Evolutionary conservation across 2,329 filamentous ascomycete genomes (phyloP).

Genomic region (Ilyonectria sp.): DNA sequence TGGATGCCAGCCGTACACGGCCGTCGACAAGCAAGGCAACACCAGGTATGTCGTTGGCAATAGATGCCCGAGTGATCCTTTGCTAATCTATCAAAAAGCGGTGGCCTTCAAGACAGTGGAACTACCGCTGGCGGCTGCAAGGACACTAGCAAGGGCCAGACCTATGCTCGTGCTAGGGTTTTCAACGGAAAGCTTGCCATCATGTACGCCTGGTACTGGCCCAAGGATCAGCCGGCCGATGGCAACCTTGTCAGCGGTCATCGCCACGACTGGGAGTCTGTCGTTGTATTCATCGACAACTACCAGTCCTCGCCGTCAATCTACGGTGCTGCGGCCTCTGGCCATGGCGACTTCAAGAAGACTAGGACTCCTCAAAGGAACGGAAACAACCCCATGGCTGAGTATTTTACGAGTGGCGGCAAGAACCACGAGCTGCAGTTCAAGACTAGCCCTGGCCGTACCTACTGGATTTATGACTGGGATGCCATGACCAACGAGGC

Average conservation of each 20-base stretch:
- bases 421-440: constrained; percentile 56
- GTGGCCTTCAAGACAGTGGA: constrained; percentile 53
- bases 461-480: constrained; percentile 60
- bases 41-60: constrained; percentile 61
- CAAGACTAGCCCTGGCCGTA: constrained; percentile 53
- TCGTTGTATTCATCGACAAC: constrained; percentile 53
- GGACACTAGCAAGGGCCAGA: constrained; percentile 53
- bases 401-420: constrained; percentile 51
- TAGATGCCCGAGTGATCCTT: background rate
- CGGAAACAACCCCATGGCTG: constrained; percentile 47
- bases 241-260: constrained; percentile 52
- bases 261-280: constrained; percentile 59
- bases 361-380: constrained; percentile 37
- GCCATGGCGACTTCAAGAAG: constrained; percentile 54
- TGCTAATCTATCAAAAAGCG: constrained; percentile 42
- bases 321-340: constrained; percentile 53
- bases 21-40: constrained; percentile 69
- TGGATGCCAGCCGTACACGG: constrained; percentile 75
- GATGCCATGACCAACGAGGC: constrained; percentile 55
- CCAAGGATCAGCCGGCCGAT: constrained; percentile 59
- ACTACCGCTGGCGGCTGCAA: constrained; percentile 49
- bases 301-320: constrained; percentile 48
- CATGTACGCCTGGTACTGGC: constrained; percentile 63
- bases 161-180: constrained; percentile 53
- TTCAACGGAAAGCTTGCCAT: constrained; percentile 53